Evolutionary conservation across 345 rosid genomes (phyloP).

Genomic region (Rhodomyrtus tomentosa): DNA sequence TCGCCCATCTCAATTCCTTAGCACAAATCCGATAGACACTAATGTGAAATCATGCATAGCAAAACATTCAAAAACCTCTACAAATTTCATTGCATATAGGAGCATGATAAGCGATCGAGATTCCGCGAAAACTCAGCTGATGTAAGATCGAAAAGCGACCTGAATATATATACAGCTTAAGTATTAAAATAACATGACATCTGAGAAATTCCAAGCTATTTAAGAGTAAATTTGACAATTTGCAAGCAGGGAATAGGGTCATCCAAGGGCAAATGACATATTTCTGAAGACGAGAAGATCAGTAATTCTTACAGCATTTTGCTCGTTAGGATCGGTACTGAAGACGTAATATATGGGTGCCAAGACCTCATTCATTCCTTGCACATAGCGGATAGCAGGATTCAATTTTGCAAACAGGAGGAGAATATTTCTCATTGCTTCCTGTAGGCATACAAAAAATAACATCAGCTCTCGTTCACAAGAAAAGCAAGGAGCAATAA

Average conservation of each 20-base stretch:
- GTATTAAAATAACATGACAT: not conserved
- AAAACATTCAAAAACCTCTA: not conserved
- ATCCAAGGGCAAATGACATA: not conserved
- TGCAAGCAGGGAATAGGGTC: not conserved
- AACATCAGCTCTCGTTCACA: not conserved
- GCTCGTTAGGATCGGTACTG: constrained; percentile 37
- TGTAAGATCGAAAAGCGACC: not conserved
- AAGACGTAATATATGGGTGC: constrained; percentile 59
- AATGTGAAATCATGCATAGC: not conserved
- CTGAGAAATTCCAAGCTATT: not conserved
- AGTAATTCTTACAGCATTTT: constrained; percentile 41
- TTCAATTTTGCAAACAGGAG: constrained; percentile 59
- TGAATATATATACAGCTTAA: not conserved
- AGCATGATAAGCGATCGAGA: not conserved
- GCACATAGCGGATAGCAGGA: constrained; percentile 66
- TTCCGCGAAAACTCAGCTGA: not conserved
- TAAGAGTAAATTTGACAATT: not conserved
- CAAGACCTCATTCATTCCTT: constrained; percentile 82
- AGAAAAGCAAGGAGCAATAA: not conserved
- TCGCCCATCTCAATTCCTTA: not conserved
- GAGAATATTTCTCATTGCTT: constrained; percentile 62
- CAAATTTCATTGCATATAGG: not conserved
- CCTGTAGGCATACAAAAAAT: constrained; percentile 15
- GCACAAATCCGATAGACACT: not conserved
- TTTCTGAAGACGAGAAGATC: not conserved